Conservation (phyloP, 257 asterid species). For the Nicotiana paniculata region DNA sequence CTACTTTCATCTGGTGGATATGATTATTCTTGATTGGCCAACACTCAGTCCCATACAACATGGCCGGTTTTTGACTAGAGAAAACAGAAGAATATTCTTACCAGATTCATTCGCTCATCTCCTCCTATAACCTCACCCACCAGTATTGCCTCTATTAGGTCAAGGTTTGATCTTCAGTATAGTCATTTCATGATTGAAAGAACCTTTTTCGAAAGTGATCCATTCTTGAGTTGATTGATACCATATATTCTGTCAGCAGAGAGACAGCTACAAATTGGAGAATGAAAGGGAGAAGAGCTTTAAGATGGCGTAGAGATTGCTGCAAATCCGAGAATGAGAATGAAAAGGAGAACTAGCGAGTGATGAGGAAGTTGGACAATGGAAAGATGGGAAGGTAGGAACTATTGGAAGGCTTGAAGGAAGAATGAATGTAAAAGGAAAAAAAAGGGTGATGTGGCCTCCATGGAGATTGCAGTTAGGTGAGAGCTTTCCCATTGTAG, state of each 20-base stretch:
- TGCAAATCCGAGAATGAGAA: not conserved
- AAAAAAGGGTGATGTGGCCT: too few species aligned
- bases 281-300: not conserved
- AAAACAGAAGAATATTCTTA: not conserved
- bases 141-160: not conserved
- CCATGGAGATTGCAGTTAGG: too few species aligned
- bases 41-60: too few species aligned
- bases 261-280: not conserved
- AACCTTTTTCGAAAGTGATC: not conserved
- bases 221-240: not conserved
- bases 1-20: too few species aligned
- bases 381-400: too few species aligned
- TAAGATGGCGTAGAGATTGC: not conserved
- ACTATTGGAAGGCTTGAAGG: not conserved
- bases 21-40: too few species aligned
- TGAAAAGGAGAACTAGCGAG: not conserved
- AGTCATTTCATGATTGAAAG: not conserved
- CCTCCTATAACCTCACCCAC: not conserved
- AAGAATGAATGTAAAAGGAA: not conserved
- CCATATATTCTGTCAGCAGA: not conserved
- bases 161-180: not conserved
- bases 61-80: not conserved
- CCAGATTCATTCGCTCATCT: not conserved
- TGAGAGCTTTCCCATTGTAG: too few species aligned
- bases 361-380: too few species aligned